Evolutionary conservation across 768 basidiomycete genomes (phyloP).

Genomic region (Rhodotorula kratochvilovae): DNA sequence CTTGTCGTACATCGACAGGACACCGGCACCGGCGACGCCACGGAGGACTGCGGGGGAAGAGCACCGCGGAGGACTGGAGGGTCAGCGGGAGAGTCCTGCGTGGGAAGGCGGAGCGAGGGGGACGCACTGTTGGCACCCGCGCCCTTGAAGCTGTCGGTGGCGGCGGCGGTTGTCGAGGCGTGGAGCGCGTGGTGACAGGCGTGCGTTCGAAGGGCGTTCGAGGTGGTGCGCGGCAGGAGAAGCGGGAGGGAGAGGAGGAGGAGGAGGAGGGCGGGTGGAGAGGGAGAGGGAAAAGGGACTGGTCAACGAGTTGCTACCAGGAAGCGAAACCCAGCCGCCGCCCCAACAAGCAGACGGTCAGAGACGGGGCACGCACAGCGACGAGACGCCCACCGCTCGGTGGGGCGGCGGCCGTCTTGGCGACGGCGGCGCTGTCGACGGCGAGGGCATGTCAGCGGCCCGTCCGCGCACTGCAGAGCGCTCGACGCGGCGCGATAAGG

Average conservation of each 20-base stretch:
- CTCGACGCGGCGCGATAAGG: not conserved
- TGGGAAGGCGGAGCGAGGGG: not conserved
- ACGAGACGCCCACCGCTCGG: conserved; percentile 99
- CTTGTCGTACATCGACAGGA: conserved; percentile 97
- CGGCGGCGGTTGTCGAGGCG: no score
- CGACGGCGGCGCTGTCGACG: conserved; percentile 61
- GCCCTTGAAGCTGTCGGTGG: conserved; percentile 4
- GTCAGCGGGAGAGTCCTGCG: not conserved
- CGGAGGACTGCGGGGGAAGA: conserved; percentile 62
- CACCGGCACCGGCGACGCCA: conserved; percentile 86
- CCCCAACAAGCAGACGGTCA: no score
- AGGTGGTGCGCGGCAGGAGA: no score
- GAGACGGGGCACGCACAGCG: conserved; percentile 69
- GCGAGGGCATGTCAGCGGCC: no score
- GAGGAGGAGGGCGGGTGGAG: not conserved
- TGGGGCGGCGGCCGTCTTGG: conserved; percentile 98
- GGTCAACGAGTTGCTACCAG: no score
- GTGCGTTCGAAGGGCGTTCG: no score
- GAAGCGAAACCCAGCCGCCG: no score
- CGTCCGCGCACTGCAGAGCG: not conserved
- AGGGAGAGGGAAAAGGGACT: no score
- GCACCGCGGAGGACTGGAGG: not conserved
- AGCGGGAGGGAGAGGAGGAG: no score
- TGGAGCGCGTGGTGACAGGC: no score
- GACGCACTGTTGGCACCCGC: conserved; percentile 8